A percentile compares a stretch with the other conserved stretches of the same genome.
Conservation (phyloP, 2,329 filamentous ascomycete genomes). For the Neocatenulostroma microsporum region DNA sequence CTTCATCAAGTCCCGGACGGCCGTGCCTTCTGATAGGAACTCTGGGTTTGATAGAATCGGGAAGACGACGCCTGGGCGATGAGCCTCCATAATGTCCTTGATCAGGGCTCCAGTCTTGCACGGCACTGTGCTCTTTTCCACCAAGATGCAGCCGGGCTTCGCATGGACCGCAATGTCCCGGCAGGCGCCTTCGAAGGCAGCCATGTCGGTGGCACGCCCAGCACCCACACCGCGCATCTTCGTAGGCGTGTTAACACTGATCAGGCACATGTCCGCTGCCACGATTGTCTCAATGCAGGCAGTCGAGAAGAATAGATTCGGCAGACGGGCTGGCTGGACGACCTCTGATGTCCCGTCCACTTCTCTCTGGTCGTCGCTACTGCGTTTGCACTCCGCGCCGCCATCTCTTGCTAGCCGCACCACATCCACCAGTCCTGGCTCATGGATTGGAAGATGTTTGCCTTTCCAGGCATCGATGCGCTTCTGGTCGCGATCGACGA, state of each 20-base stretch:
- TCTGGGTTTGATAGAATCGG: conserved; percentile 74
- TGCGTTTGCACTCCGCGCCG: conserved; percentile 32
- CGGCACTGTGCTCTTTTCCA: conserved; percentile 75
- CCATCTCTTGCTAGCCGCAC: conserved; percentile 53
- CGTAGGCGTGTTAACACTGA: conserved; percentile 74
- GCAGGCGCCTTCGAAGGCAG: conserved; percentile 60
- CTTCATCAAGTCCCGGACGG: conserved; percentile 59
- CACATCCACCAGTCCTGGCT: conserved; percentile 61
- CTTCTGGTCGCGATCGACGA: conserved; percentile 60
- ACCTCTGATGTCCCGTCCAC: not conserved
- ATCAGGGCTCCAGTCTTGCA: conserved; percentile 65
- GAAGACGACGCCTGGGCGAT: conserved; percentile 61
- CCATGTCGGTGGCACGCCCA: conserved; percentile 64
- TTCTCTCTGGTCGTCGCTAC: conserved; percentile 22
- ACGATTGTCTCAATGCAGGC: conserved; percentile 54
- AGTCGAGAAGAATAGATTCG: conserved; percentile 69
- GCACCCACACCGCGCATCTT: conserved; percentile 62
- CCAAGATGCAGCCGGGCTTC: conserved; percentile 59
- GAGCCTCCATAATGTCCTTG: conserved; percentile 48
- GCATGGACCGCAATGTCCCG: conserved; percentile 59
- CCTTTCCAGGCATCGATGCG: conserved; percentile 68
- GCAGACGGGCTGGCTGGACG: conserved; percentile 33
- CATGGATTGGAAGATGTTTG: conserved; percentile 64
- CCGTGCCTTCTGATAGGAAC: conserved; percentile 66
- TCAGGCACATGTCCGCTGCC: conserved; percentile 63